These are phyloP conservation scores for Turritis glabra DNA, from an alignment of 345 rosid species.

Conservation along the genomic window DNA sequence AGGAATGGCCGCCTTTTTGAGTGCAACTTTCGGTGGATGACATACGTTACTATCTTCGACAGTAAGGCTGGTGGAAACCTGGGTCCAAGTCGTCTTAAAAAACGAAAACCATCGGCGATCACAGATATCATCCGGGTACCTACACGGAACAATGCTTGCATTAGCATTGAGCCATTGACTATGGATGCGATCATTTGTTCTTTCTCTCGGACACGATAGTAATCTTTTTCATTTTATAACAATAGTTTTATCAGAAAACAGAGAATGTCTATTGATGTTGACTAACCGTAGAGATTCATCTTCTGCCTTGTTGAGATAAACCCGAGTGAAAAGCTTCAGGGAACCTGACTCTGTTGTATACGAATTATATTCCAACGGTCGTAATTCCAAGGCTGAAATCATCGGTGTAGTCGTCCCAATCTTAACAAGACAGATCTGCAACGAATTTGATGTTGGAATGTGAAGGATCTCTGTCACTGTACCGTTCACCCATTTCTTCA, in stretches of 20 bases:
- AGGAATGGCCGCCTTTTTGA: constrained; percentile 30
- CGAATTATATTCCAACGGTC: constrained; percentile 31
- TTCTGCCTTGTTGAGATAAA: constrained; percentile 5
- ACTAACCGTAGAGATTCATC: not conserved
- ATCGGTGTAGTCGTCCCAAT: constrained; percentile 41
- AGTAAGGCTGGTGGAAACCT: not conserved
- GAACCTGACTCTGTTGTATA: constrained; percentile 24
- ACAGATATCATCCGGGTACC: constrained; percentile 42
- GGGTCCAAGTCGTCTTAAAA: not conserved
- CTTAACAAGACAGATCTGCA: constrained; percentile 55
- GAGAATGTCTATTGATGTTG: not conserved
- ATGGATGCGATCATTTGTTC: too few species aligned
- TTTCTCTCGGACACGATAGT: too few species aligned
- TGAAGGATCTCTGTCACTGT: constrained; percentile 37
- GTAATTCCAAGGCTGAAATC: constrained; percentile 46
- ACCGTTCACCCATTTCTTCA: constrained; percentile 1
- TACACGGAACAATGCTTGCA: not conserved
- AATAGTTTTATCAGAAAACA: too few species aligned
- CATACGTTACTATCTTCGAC: too few species aligned
- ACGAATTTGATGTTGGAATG: constrained; percentile 22
- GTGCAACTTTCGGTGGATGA: not conserved
- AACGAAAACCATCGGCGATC: constrained; percentile 42
- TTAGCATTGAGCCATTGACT: too few species aligned
- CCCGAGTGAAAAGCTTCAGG: not conserved
- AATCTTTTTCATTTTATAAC: too few species aligned